Evolutionary conservation across 352 stramenopile genomes (phyloP).

Genomic region (Globisporangium paddicum): DNA sequence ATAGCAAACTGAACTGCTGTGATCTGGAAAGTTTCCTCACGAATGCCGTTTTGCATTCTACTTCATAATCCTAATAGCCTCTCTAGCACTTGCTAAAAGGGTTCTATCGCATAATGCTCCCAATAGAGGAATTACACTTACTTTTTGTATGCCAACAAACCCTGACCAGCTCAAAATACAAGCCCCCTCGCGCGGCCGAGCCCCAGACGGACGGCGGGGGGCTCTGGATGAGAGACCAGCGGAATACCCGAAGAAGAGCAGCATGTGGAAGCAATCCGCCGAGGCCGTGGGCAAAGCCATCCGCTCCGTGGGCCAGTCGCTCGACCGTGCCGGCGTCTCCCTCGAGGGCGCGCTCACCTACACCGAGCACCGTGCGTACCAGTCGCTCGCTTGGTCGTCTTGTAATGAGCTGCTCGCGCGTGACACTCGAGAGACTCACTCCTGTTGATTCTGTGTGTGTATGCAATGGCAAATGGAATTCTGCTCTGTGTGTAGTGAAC

Average conservation of each 20-base stretch:
- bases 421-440: background rate
- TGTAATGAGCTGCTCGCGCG: background rate
- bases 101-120: no score
- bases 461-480: background rate
- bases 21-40: no score
- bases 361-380: slow-evolving; percentile 82
- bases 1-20: no score
- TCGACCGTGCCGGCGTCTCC: slow-evolving; percentile 82
- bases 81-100: no score
- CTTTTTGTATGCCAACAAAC: background rate
- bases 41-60: no score
- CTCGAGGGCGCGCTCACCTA: slow-evolving; percentile 80
- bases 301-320: slow-evolving; percentile 76
- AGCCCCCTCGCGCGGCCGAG: background rate
- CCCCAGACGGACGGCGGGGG: slow-evolving; percentile 6
- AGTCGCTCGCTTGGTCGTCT: background rate
- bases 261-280: slow-evolving; percentile 60
- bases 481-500: slow-evolving; percentile 45
- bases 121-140: background rate
- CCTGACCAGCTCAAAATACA: background rate
- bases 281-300: slow-evolving; percentile 79
- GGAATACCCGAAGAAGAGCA: slow-evolving; percentile 17
- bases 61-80: no score
- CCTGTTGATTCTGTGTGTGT: background rate
- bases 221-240: slow-evolving; percentile 14